Base-by-base conservation (phyloP, 1,139 yeast species). In the Meyerozyma carpophila region DNA sequence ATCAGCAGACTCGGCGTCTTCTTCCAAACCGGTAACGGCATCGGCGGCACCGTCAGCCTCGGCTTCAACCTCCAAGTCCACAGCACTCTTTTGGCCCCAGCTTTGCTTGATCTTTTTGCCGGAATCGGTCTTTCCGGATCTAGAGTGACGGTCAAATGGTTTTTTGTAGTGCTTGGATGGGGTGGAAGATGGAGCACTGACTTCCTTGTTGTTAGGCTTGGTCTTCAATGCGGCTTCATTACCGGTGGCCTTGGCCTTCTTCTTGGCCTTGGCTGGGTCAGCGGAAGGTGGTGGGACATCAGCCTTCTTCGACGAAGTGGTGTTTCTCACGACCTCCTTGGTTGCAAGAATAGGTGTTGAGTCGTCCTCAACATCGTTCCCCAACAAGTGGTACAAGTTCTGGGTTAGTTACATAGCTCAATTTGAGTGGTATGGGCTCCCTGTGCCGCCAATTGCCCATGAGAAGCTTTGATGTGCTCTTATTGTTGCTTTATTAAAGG, bases 141-240 rank as follows among this genome's bases (percentile, higher is more conserved):
- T 86, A 55, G 91, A 81, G 66, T 84, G 94, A 74, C 95, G 94
- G 77, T 85, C 94, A 54, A 71, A 62, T 62, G 82, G 81, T 64
- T 73, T 78, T 73, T 81, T 82, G 64, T 75, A 68, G 73, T 79
- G 85, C 58, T 77, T 75, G 50, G 77, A 55, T 40, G 75, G 67
- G 47, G 78, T 72, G 39, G 73, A 50, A 40, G 77, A 69, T 64
- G 88, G 82, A 49, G 76, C 84, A 52, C 81, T 73, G 54, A 78
- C 79, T 47, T 77, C 66, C 65, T 70, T 81, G 91, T 91, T 91
- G 75, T 82, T 81, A 63, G 68, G 61, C 76, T 81, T 83, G 79
- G 75, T 81, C 72, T 79, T 85, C 68, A 83, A 72, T 52, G 95
- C 96, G 60, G 89, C 96, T 63, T 90, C 96, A 76, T 89, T 91